Base-by-base conservation (phyloP, 164 flowering plant species). In the Tetrastigma voinierianum region DNA sequence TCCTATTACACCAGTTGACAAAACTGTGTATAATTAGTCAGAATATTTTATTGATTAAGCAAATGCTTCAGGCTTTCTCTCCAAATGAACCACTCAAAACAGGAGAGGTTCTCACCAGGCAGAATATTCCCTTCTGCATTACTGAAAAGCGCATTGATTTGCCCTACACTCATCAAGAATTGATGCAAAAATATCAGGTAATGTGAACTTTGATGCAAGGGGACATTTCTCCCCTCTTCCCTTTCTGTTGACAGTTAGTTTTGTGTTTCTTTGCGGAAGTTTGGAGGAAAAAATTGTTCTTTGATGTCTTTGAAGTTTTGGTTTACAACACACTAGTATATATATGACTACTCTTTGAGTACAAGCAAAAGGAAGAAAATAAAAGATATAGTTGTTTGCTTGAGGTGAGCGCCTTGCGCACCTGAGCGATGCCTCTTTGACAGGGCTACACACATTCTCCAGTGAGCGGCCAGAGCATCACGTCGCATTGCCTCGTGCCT, bases 101-200 rank as follows among this genome's bases (percentile, higher is more conserved):
- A 0, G 98, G 98, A 59, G 99, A 95, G 62, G 72, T 67, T 70
- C 82, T 93, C 14, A 78, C 90, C 15, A 83, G 81, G 81, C 99
- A 90, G 80, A 95, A 70, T 67, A 70, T 89, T 66, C 83, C 93
- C 59, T 87, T 92, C 59, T 77, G 80, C 76, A 58, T 87, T 45
- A 67, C 81, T 54, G 93, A 83, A 58, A 75, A 67, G 23, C 67
- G 62, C 46, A 69, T 74, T 23, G 74, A 25, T 66, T 70, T 82
- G 69, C 96, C 98, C 18, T 79, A 80, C 9, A 80, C 81, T 20
- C 74, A 73, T 63, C 75, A 84, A 68, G 97, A 88, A 60, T 61
- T 95, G 67, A 13, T 79, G 7, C 84, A 82, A 66, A 87, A 86
- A 81, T 95, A 92, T 78, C 98, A 95, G 97, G 99, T 95, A 78